Evolutionary conservation across 2,329 filamentous ascomycete genomes (phyloP).

Genomic region (Ascochyta rabiei): DNA sequence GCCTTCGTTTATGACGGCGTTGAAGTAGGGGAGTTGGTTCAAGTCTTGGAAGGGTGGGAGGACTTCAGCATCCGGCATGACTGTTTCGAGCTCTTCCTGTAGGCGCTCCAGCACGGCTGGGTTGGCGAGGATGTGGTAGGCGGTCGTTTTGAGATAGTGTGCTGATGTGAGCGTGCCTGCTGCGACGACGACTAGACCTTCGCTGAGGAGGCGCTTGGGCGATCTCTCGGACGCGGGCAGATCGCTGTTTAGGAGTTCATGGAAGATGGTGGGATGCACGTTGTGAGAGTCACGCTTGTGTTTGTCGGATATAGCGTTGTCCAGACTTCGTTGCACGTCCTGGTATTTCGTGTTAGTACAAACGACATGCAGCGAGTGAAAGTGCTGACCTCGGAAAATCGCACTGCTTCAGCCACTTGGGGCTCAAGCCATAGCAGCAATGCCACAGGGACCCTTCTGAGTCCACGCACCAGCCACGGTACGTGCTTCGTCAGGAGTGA

Average conservation of each 20-base stretch:
- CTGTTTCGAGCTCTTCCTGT: slow-evolving; percentile 22
- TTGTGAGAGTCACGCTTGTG: not conserved
- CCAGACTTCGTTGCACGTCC: not conserved
- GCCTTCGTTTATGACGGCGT: slow-evolving; percentile 31
- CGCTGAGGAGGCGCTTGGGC: slow-evolving; percentile 11
- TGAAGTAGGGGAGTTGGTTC: slow-evolving; percentile 24
- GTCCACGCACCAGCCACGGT: not conserved
- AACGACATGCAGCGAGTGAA: not conserved
- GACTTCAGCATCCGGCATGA: slow-evolving; percentile 7
- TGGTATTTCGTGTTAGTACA: not conserved
- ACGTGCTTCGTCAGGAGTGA: not conserved
- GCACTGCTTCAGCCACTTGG: not conserved
- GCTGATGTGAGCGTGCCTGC: slow-evolving; percentile 20
- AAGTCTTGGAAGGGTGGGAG: slow-evolving; percentile 14
- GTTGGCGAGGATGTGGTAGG: slow-evolving; percentile 32
- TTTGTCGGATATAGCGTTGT: not conserved
- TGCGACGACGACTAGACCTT: slow-evolving; percentile 14
- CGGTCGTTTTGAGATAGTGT: slow-evolving; percentile 11
- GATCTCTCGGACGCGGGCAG: not conserved
- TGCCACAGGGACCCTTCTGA: not conserved
- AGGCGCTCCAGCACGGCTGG: slow-evolving; percentile 20
- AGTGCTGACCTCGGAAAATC: not conserved
- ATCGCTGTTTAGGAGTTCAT: not conserved
- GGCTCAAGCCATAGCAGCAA: not conserved
- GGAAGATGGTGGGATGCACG: not conserved